Conservation (phyloP, 768 basidiomycete species). For the Lyophyllum shimeji region DNA sequence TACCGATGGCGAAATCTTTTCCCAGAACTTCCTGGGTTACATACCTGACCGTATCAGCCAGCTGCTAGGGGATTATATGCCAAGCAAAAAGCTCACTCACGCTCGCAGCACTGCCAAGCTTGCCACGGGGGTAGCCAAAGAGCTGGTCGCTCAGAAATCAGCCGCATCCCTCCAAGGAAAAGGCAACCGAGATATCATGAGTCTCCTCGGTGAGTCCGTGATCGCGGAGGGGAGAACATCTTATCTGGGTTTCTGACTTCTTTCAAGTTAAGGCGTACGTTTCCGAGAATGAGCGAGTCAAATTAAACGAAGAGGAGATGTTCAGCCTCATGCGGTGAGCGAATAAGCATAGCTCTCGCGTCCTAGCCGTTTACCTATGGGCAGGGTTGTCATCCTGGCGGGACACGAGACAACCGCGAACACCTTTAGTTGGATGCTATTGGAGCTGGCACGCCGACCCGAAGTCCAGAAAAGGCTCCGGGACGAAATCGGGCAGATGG, state of each 20-base stretch:
- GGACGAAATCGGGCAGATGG: conserved; percentile 49
- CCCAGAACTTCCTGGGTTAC: conserved; percentile 27
- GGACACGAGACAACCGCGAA: conserved; percentile 65
- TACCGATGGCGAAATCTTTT: conserved; percentile 29
- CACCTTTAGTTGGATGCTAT: conserved; percentile 57
- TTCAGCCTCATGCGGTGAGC: conserved; percentile 53
- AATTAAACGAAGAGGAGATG: conserved; percentile 49
- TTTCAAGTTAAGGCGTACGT: conserved; percentile 52
- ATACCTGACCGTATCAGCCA: conserved; percentile 31
- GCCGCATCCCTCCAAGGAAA: conserved; percentile 33
- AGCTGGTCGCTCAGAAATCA: conserved; percentile 35
- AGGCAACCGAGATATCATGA: conserved; percentile 38
- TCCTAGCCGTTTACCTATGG: conserved; percentile 34
- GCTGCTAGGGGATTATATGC: conserved; percentile 30
- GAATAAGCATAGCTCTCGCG: conserved; percentile 33
- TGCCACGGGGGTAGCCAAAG: conserved; percentile 31
- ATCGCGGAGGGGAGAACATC: not conserved
- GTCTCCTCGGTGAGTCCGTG: conserved; percentile 36
- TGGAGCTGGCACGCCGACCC: conserved; percentile 59
- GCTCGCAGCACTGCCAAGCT: conserved; percentile 30
- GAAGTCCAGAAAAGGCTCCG: conserved; percentile 62
- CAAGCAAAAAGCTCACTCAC: conserved; percentile 29
- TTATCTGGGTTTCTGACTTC: not conserved
- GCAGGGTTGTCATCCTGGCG: conserved; percentile 50
- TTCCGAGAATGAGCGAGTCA: conserved; percentile 40